A percentile compares a stretch with the other conserved stretches of the same genome.
phyloP scores from a whole-genome alignment of 805 yeast species.

The Yarrowia porcina region DNA sequence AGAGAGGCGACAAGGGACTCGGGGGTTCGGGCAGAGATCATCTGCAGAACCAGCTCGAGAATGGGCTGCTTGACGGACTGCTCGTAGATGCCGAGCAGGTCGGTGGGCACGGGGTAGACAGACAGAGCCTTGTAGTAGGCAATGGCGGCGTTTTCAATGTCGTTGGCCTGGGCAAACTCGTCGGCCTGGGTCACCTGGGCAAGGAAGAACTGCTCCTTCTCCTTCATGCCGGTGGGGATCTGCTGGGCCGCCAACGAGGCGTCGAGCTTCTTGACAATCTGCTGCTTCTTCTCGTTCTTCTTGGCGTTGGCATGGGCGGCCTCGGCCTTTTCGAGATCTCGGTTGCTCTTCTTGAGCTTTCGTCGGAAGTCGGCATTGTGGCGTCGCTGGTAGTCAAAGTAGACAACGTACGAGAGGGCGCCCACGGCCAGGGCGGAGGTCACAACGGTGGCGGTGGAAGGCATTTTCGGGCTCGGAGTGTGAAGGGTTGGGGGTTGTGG shows the following conservation, averaged over 20 bases:
- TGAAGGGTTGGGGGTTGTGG: neutral
- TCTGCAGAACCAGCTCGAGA: constrained; percentile 76
- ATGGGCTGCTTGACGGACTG: constrained; percentile 79
- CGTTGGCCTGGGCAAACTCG: constrained; percentile 66
- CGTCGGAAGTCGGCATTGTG: constrained; percentile 77
- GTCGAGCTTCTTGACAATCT: constrained; percentile 58
- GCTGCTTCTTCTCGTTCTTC: constrained; percentile 53
- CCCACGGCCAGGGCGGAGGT: constrained; percentile 36
- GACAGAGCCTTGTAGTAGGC: constrained; percentile 90
- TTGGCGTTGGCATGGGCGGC: constrained; percentile 56
- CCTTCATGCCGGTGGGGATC: constrained; percentile 62
- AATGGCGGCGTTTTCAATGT: constrained; percentile 69
- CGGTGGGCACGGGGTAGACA: constrained; percentile 93
- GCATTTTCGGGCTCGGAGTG: constrained; percentile 31
- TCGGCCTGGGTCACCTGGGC: constrained; percentile 83
- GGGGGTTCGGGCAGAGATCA: constrained; percentile 91
- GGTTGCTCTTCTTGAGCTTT: constrained; percentile 59
- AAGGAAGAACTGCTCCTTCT: constrained; percentile 77
- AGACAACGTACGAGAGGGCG: constrained; percentile 59
- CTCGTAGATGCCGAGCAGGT: constrained; percentile 83
- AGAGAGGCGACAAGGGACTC: constrained; percentile 63
- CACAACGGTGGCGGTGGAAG: constrained; percentile 38
- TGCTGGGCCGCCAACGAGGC: constrained; percentile 69
- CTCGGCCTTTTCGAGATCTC: constrained; percentile 57
- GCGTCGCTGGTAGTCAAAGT: constrained; percentile 92